Evolutionary conservation across 2,329 filamentous ascomycete genomes (phyloP).

Genomic region (Aspergillus aculeatus): DNA sequence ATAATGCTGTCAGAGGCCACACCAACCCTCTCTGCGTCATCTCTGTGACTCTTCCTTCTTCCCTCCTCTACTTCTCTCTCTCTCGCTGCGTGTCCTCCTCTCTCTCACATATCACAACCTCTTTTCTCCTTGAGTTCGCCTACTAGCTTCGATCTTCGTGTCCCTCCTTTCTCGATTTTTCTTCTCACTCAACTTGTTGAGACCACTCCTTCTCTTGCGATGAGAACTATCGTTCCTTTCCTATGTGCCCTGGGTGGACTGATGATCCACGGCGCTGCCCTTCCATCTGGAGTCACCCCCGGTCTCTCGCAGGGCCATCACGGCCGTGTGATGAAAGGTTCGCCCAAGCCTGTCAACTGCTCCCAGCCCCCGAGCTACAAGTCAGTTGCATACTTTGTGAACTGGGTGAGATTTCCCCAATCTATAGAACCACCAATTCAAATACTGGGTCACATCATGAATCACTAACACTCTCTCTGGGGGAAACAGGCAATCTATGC

Average conservation of each 20-base stretch:
- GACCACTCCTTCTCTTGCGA: neutral
- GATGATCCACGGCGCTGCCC: neutral
- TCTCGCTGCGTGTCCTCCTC: neutral
- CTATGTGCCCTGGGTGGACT: neutral
- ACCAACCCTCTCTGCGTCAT: neutral
- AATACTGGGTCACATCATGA: neutral
- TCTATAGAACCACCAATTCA: neutral
- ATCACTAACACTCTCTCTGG: neutral
- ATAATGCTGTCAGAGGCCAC: neutral
- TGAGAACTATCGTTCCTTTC: neutral
- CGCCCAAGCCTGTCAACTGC: neutral
- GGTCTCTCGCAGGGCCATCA: neutral
- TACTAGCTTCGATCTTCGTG: neutral
- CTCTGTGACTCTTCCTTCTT: neutral
- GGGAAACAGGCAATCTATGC: conserved; percentile 71
- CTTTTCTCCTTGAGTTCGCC: neutral
- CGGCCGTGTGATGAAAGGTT: neutral
- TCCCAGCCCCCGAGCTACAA: conserved; percentile 3
- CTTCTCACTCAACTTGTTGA: no score
- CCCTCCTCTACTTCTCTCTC: neutral
- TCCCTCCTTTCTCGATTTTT: neutral
- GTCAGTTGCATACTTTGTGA: conserved; percentile 48
- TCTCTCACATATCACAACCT: neutral
- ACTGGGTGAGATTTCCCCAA: conserved; percentile 38
- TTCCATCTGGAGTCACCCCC: neutral